Percentiles rank a stretch among this genome's conserved stretches.
Conservation (phyloP, 2,329 filamentous ascomycete genomes). For the Alternaria ethzedia region DNA sequence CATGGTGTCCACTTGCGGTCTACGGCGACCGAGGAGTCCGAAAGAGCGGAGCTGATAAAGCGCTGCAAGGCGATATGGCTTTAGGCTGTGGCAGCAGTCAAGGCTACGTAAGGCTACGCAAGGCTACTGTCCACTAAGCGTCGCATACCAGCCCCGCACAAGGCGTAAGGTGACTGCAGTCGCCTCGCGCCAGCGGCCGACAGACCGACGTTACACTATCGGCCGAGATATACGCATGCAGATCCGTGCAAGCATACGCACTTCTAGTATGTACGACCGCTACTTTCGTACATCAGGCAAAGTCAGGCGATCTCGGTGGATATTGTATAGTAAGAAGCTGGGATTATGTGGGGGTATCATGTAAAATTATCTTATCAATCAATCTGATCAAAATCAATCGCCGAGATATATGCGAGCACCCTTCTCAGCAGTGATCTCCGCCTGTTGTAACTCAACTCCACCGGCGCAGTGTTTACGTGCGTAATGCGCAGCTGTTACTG, state of each 20-base stretch:
- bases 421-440: background rate
- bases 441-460: no score
- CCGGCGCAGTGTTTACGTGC: no score
- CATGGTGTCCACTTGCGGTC: background rate
- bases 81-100: background rate
- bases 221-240: background rate
- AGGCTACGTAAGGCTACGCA: background rate
- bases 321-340: background rate
- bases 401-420: background rate
- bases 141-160: background rate
- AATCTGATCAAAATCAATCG: background rate
- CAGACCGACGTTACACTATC: background rate
- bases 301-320: background rate
- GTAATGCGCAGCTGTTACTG: background rate
- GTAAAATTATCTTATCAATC: background rate
- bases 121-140: background rate
- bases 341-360: background rate
- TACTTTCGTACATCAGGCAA: background rate
- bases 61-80: background rate
- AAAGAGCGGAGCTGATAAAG: background rate
- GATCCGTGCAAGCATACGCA: background rate
- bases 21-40: background rate
- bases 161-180: background rate
- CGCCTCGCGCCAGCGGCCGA: conserved; percentile 2
- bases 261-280: background rate